Evolutionary conservation across 2,329 filamentous ascomycete species (phyloP).

Genomic region (Plectosphaerella plurivora): DNA sequence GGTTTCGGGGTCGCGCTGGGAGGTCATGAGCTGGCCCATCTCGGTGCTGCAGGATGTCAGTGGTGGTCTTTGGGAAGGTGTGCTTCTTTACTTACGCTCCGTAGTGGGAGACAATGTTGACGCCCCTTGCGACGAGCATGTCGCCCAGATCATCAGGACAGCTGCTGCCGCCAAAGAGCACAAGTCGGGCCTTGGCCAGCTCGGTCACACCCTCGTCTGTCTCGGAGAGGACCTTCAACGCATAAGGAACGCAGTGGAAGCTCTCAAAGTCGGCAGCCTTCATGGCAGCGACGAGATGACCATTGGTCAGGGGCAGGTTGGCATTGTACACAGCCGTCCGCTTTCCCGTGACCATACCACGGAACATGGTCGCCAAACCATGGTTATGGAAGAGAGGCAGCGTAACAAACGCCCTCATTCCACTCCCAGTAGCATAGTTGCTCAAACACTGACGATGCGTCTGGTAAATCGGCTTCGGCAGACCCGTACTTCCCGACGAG

Average conservation of each 20-base stretch:
- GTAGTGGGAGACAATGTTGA: conserved; percentile 46
- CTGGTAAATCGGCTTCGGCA: conserved; percentile 52
- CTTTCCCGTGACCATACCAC: conserved; percentile 39
- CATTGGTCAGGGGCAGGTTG: conserved; percentile 41
- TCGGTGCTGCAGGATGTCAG: conserved; percentile 37
- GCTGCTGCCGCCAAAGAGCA: conserved; percentile 46
- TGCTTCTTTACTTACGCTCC: conserved; percentile 33
- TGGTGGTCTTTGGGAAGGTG: neutral
- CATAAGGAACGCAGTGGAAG: conserved; percentile 53
- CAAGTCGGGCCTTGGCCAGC: conserved; percentile 36
- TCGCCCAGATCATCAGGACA: conserved; percentile 51
- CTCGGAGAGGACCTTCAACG: conserved; percentile 52
- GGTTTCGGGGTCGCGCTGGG: conserved; percentile 35
- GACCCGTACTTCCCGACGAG: conserved; percentile 44
- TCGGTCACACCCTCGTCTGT: conserved; percentile 41
- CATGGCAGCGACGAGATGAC: conserved; percentile 35
- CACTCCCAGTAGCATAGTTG: conserved; percentile 38
- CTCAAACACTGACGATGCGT: conserved; percentile 41
- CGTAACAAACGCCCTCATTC: conserved; percentile 37
- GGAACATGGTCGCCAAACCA: conserved; percentile 42
- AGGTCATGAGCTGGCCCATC: conserved; percentile 53
- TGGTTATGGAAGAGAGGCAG: conserved; percentile 48
- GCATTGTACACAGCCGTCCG: conserved; percentile 43
- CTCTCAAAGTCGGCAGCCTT: conserved; percentile 36
- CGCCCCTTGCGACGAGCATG: conserved; percentile 38